Conservation (phyloP, 2,329 filamentous ascomycete species). For the Penicillium sp. region DNA sequence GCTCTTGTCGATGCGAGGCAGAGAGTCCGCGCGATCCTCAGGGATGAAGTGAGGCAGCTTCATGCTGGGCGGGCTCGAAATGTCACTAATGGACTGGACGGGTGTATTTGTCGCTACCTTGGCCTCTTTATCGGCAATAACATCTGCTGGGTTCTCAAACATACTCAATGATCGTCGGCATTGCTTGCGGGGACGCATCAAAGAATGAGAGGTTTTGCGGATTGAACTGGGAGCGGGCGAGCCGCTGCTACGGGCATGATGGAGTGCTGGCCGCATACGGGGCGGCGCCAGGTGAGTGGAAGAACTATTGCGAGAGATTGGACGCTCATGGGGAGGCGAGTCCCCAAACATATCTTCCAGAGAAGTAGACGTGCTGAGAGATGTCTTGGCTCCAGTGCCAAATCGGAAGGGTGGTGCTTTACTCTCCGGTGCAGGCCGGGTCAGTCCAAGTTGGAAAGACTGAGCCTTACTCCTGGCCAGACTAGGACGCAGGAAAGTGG, state of each 20-base stretch:
- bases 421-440: constrained; percentile 61
- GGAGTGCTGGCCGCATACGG: constrained; percentile 66
- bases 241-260: constrained; percentile 63
- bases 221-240: constrained; percentile 72
- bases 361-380: constrained; percentile 62
- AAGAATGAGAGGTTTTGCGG: constrained; percentile 70
- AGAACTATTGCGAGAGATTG: constrained; percentile 62
- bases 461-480: constrained; percentile 72
- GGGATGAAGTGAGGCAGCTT: constrained; percentile 80
- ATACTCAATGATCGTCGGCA: constrained; percentile 93
- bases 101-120: constrained; percentile 55
- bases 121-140: constrained; percentile 76
- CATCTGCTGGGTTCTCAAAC: constrained; percentile 89
- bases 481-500: constrained; percentile 70
- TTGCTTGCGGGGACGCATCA: constrained; percentile 77
- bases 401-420: constrained; percentile 76
- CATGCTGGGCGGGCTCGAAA: constrained; percentile 72
- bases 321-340: constrained; percentile 72
- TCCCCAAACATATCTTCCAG: constrained; percentile 78
- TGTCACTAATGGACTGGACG: constrained; percentile 76
- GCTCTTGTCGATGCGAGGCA: constrained; percentile 80
- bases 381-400: constrained; percentile 56
- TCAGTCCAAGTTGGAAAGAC: constrained; percentile 65
- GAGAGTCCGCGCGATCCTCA: constrained; percentile 76
- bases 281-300: constrained; percentile 56